Evolutionary conservation across 306 rosid genomes (phyloP).

Genomic region (Corylus avellana): DNA sequence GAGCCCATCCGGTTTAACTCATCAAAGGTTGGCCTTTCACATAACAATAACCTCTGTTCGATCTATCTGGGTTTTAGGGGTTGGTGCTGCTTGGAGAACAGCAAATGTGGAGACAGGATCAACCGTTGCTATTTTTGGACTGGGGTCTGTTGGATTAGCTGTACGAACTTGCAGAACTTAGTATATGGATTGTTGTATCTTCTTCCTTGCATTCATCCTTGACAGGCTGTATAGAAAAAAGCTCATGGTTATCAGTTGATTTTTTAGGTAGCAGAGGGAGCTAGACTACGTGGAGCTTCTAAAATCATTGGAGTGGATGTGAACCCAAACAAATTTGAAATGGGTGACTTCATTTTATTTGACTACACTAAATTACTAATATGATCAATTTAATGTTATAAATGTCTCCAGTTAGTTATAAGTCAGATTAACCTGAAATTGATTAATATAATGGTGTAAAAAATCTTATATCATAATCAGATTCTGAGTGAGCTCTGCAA

Average conservation of each 20-base stretch:
- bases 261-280: conserved; percentile 84
- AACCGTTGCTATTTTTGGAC: conserved; percentile 78
- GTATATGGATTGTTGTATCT: not conserved
- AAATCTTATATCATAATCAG: not conserved
- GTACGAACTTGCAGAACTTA: conserved; percentile 41
- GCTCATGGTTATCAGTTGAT: conserved; percentile 22
- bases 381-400: not conserved
- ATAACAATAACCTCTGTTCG: not conserved
- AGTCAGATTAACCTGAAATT: not conserved
- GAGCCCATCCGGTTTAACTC: not conserved
- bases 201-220: not conserved
- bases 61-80: conserved; percentile 44
- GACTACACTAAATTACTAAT: not conserved
- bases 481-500: not conserved
- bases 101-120: conserved; percentile 78
- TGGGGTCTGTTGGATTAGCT: conserved; percentile 84
- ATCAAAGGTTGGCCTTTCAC: not conserved
- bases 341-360: conserved; percentile 42
- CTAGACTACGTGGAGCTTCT: conserved; percentile 79
- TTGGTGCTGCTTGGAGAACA: conserved; percentile 90
- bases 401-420: not conserved
- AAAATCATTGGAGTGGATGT: conserved; percentile 85
- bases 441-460: not conserved
- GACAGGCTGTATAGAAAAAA: not conserved
- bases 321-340: conserved; percentile 61